A percentile compares a stretch with the other conserved stretches of the same genome.
Evolutionary conservation across 306 rosid species (phyloP).

Genomic region (Sphenostylis stenocarpa): DNA sequence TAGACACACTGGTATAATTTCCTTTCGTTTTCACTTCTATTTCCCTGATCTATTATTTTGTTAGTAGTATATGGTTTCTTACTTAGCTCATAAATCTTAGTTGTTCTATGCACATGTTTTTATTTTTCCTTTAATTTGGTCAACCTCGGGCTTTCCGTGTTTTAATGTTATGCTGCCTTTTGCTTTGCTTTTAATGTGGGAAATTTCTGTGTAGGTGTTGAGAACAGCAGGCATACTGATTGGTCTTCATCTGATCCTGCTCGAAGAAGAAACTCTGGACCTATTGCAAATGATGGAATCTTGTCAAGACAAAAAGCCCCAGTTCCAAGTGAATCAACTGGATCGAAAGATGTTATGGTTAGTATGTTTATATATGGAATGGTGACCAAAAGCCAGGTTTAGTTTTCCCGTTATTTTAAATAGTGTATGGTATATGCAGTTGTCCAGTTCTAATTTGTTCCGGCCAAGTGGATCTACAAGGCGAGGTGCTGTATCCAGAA

Average conservation of each 20-base stretch:
- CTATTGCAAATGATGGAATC: conserved; percentile 56
- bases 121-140: not conserved
- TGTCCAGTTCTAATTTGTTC: conserved; percentile 56
- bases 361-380: conserved; percentile 21
- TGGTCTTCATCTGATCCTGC: conserved; percentile 75
- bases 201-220: conserved; percentile 61
- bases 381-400: not conserved
- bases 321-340: conserved; percentile 52
- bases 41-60: not conserved
- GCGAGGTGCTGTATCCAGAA: conserved; percentile 72
- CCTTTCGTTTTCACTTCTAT: not conserved
- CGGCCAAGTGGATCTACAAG: conserved; percentile 80
- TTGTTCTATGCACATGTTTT: not conserved
- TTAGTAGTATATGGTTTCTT: not conserved
- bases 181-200: conserved; percentile 7
- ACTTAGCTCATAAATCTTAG: not conserved
- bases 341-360: conserved; percentile 70
- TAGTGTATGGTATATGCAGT: conserved; percentile 47
- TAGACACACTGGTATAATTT: conserved; percentile 60
- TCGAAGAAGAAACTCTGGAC: conserved; percentile 86
- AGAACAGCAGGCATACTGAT: conserved; percentile 70
- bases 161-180: not conserved
- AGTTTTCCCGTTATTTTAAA: conserved; percentile 16
- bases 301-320: conserved; percentile 68
- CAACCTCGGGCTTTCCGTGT: not conserved